Conservation (phyloP, 2,329 filamentous ascomycete species). For the Pyricularia sp. region DNA sequence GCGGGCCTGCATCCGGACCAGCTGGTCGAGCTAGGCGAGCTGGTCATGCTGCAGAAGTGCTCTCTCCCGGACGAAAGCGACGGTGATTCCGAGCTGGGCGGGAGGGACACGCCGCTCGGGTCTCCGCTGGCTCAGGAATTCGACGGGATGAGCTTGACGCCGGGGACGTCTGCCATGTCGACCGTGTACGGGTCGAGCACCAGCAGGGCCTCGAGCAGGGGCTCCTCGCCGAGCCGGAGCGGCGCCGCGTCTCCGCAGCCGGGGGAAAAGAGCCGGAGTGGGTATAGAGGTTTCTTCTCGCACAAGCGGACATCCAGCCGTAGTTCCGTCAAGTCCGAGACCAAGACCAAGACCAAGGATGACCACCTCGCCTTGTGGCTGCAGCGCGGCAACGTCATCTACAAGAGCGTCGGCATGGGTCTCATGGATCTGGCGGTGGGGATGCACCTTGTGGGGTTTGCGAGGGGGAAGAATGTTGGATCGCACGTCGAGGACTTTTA, state of each 20-base stretch:
- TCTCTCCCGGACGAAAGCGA: constrained; percentile 10
- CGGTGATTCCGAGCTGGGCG: constrained; percentile 15
- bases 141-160: constrained; percentile 8
- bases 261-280: constrained; percentile 6
- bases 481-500: constrained; percentile 43
- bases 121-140: constrained; percentile 6
- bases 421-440: constrained; percentile 59
- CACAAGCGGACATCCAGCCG: constrained; percentile 15
- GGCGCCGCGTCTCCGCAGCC: constrained; percentile 2
- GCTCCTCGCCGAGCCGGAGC: constrained; percentile 12
- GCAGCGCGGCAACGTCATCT: constrained; percentile 54
- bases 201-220: constrained; percentile 17
- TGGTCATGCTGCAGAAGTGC: constrained; percentile 48
- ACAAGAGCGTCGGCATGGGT: constrained; percentile 59
- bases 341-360: constrained; percentile 28
- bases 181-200: constrained; percentile 22
- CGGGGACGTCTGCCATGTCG: constrained; percentile 28
- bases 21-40: constrained; percentile 80
- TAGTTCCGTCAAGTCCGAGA: constrained; percentile 11
- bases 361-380: constrained; percentile 47
- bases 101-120: constrained; percentile 9
- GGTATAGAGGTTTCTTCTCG: background rate
- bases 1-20: constrained; percentile 64
- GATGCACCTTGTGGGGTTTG: constrained; percentile 45
- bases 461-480: constrained; percentile 44